Conservation (phyloP, 2,329 filamentous ascomycete genomes). For the Fusarium virguliforme region DNA sequence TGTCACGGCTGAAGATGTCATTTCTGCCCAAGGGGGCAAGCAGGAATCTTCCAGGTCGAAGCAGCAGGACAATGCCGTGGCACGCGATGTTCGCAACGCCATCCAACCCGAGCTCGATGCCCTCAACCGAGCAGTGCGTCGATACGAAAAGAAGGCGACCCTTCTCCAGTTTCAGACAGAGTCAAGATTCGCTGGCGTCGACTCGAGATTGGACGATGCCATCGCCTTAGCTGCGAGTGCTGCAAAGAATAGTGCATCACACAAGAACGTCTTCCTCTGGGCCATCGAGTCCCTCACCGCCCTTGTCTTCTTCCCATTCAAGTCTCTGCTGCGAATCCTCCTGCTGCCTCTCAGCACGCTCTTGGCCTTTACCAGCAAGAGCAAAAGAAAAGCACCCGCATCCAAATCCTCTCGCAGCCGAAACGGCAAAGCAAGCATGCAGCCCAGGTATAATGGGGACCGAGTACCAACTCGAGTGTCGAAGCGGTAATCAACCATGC, state of each 20-base stretch:
- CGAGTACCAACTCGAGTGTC: slow-evolving; percentile 56
- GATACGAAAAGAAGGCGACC: slow-evolving; percentile 91
- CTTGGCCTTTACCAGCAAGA: slow-evolving; percentile 56
- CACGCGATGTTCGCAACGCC: slow-evolving; percentile 73
- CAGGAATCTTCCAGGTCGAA: slow-evolving; percentile 57
- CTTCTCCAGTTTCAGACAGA: slow-evolving; percentile 84
- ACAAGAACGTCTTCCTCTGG: slow-evolving; percentile 58
- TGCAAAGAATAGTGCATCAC: slow-evolving; percentile 65
- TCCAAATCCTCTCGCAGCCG: slow-evolving; percentile 48
- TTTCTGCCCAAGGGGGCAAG: slow-evolving; percentile 50
- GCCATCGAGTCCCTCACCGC: slow-evolving; percentile 57
- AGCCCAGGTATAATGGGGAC: slow-evolving; percentile 57
- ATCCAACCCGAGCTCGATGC: slow-evolving; percentile 89
- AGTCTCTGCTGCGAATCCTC: slow-evolving; percentile 58
- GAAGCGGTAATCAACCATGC: slow-evolving; percentile 46
- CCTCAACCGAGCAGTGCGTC: slow-evolving; percentile 87
- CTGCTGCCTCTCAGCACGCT: slow-evolving; percentile 62
- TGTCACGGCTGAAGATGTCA: slow-evolving; percentile 48
- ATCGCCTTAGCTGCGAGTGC: slow-evolving; percentile 86
- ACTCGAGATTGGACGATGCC: slow-evolving; percentile 81
- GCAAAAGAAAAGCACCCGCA: slow-evolving; percentile 51
- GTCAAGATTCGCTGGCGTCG: slow-evolving; percentile 79
- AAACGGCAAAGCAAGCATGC: slow-evolving; percentile 47
- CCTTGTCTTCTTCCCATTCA: slow-evolving; percentile 61
- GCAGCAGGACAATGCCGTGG: slow-evolving; percentile 62